These are phyloP conservation scores for Teunomyces stri DNA, from an alignment of 805 yeast species.

Conservation along the genomic window DNA sequence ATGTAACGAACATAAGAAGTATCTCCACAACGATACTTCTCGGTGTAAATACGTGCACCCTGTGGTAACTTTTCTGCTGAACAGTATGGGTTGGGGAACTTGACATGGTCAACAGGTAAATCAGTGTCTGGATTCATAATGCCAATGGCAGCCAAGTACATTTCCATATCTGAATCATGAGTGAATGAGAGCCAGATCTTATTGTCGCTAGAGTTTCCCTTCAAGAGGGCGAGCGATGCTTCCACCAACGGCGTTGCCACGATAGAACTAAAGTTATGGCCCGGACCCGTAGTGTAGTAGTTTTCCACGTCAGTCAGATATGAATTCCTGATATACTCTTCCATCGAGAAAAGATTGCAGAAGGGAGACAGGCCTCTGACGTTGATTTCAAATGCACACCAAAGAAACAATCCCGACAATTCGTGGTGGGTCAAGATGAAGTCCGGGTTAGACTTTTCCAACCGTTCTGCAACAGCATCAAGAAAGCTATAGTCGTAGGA, in stretches of 20 bases:
- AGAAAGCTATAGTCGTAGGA: conserved; percentile 44
- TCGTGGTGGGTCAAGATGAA: conserved; percentile 51
- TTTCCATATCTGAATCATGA: conserved; percentile 68
- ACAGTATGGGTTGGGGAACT: conserved; percentile 48
- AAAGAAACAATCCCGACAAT: conserved; percentile 49
- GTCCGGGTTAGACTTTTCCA: conserved; percentile 55
- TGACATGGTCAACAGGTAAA: conserved; percentile 45
- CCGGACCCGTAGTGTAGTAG: conserved; percentile 65
- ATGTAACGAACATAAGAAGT: conserved; percentile 37
- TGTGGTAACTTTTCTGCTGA: conserved; percentile 40
- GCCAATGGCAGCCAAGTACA: conserved; percentile 65
- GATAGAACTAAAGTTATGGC: conserved; percentile 54
- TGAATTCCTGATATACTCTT: conserved; percentile 61
- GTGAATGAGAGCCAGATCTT: conserved; percentile 68
- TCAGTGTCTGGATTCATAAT: conserved; percentile 42
- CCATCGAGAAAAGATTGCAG: conserved; percentile 65
- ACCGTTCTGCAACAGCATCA: conserved; percentile 51
- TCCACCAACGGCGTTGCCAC: conserved; percentile 58
- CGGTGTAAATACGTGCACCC: conserved; percentile 40
- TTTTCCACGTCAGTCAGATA: conserved; percentile 58
- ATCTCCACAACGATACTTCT: conserved; percentile 31
- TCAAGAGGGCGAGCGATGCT: conserved; percentile 48
- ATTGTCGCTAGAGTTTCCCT: conserved; percentile 39
- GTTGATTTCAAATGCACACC: conserved; percentile 76
- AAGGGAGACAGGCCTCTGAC: conserved; percentile 65